phyloP scores from a whole-genome alignment of 805 yeast genomes.

The Starmerella lactis-condensi region DNA sequence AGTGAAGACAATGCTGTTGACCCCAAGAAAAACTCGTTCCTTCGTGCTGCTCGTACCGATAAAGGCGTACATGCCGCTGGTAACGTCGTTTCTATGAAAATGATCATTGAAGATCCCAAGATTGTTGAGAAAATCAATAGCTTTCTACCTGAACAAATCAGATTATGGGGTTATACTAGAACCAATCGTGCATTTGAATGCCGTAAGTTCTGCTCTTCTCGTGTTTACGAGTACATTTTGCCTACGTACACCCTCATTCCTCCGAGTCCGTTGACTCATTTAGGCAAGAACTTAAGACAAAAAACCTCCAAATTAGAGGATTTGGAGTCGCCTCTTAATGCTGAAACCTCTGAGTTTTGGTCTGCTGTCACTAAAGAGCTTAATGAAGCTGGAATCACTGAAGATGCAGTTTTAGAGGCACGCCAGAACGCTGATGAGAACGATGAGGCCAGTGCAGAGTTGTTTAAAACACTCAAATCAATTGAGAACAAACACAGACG shows the following conservation, averaged over 20 bases:
- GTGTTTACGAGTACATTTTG: slow-evolving; percentile 81
- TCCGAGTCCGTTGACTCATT: slow-evolving; percentile 60
- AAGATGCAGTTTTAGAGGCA: slow-evolving; percentile 14
- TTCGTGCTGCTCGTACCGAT: slow-evolving; percentile 50
- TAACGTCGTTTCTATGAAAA: slow-evolving; percentile 64
- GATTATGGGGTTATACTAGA: slow-evolving; percentile 84
- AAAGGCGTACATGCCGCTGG: slow-evolving; percentile 98
- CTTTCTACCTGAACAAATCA: slow-evolving; percentile 62
- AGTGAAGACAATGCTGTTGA: slow-evolving; percentile 75
- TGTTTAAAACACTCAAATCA: slow-evolving; percentile 34
- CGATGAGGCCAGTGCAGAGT: slow-evolving; percentile 12
- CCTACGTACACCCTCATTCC: slow-evolving; percentile 83
- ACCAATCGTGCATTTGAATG: slow-evolving; percentile 85
- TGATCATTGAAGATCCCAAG: slow-evolving; percentile 68
- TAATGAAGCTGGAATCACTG: slow-evolving; percentile 25
- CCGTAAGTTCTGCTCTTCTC: slow-evolving; percentile 85
- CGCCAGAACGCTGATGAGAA: background rate
- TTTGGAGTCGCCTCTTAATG: slow-evolving; percentile 39
- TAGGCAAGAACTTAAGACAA: slow-evolving; percentile 31
- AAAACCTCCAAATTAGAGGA: slow-evolving; percentile 28
- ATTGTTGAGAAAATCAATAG: slow-evolving; percentile 56
- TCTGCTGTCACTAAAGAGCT: slow-evolving; percentile 27
- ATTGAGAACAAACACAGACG: slow-evolving; percentile 53
- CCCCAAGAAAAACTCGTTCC: slow-evolving; percentile 69
- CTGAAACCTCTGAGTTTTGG: slow-evolving; percentile 68